Conservation (phyloP, 2,329 filamentous ascomycete species). For the Calonectria crousiana region DNA sequence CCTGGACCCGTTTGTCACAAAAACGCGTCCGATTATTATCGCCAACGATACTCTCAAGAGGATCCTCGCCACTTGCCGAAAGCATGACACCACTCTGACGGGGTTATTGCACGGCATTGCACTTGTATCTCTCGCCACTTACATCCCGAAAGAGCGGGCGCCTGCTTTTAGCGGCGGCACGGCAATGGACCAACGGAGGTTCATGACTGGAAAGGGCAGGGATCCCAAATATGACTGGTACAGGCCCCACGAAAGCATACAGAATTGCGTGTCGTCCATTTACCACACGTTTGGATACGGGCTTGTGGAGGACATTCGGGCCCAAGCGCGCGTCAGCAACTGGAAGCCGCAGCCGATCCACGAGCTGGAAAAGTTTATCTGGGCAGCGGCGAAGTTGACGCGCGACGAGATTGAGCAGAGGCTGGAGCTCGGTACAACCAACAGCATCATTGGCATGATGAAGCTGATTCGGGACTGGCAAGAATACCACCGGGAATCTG, state of each 20-base stretch:
- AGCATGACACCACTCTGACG: not conserved
- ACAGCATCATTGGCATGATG: not conserved
- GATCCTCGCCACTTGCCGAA: not conserved
- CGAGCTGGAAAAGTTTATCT: not conserved
- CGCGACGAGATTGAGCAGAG: not conserved
- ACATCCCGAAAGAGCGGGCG: not conserved
- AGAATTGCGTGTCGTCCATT: conserved; percentile 13
- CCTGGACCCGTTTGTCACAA: conserved; percentile 33
- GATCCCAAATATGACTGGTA: conserved; percentile 26
- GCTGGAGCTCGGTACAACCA: not conserved
- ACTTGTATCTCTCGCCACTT: not conserved
- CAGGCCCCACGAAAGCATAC: conserved; percentile 30
- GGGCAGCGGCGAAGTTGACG: not conserved
- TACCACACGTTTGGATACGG: not conserved
- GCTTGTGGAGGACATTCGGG: not conserved
- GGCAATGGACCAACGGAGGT: conserved; percentile 15
- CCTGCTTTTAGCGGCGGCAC: not conserved
- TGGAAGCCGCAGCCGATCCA: conserved; percentile 9
- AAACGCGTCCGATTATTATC: conserved; percentile 35
- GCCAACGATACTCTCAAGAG: conserved; percentile 4
- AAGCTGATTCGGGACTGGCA: not conserved
- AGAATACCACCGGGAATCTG: not conserved
- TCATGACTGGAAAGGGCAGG: conserved; percentile 18
- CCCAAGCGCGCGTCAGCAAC: not conserved
- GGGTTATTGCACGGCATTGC: conserved; percentile 1